Conservation (phyloP, 495 filamentous ascomycete genomes). For the Gamarada debralockiae region DNA sequence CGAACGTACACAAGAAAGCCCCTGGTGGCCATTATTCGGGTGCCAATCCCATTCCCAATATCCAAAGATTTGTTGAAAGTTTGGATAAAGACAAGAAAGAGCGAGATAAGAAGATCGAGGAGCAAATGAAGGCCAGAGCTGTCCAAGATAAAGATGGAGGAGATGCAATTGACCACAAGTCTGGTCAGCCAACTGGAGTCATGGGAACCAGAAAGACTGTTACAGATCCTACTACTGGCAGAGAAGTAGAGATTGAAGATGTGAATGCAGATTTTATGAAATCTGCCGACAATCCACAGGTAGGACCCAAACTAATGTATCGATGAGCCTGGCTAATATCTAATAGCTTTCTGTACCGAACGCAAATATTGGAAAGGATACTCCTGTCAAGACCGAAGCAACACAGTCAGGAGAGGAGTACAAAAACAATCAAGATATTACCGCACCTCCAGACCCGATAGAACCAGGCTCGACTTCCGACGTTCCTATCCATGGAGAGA, state of each 20-base stretch:
- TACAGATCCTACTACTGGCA: slow-evolving; percentile 83
- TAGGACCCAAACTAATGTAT: slow-evolving; percentile 30
- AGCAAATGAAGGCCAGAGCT: slow-evolving; percentile 39
- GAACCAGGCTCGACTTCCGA: slow-evolving; percentile 77
- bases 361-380: slow-evolving; percentile 74
- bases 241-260: slow-evolving; percentile 84
- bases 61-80: slow-evolving; percentile 75
- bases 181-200: slow-evolving; percentile 36
- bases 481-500: slow-evolving; percentile 92
- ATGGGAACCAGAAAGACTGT: slow-evolving; percentile 57
- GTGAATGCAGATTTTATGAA: slow-evolving; percentile 66
- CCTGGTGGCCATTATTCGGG: slow-evolving; percentile 57
- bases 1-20: slow-evolving; percentile 15
- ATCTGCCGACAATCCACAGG: slow-evolving; percentile 62
- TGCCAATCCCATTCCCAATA: slow-evolving; percentile 76
- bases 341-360: slow-evolving; percentile 78
- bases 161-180: slow-evolving; percentile 35
- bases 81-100: slow-evolving; percentile 76
- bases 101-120: slow-evolving; percentile 64
- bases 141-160: slow-evolving; percentile 28
- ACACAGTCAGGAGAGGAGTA: slow-evolving; percentile 65
- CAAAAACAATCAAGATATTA: slow-evolving; percentile 79
- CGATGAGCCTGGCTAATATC: slow-evolving; percentile 47
- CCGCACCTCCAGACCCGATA: slow-evolving; percentile 85
- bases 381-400: slow-evolving; percentile 43